phyloP scores from a whole-genome alignment of 2,329 filamentous ascomycete genomes.

The Colletotrichum sp. region DNA sequence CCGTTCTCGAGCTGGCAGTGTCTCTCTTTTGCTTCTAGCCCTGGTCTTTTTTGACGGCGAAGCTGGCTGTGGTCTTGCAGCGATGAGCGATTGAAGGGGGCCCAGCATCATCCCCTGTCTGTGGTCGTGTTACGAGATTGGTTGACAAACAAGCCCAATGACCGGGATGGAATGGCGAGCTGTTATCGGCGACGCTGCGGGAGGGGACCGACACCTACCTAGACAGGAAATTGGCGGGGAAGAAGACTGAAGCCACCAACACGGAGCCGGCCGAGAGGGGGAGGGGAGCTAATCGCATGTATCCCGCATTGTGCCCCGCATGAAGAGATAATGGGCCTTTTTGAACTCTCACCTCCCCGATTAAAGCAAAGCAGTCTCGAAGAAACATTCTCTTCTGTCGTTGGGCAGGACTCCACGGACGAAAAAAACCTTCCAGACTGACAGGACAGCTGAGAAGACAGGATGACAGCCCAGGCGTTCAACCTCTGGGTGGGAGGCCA shows the following conservation, averaged over 20 bases:
- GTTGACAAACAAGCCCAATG: not conserved
- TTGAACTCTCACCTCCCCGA: not conserved
- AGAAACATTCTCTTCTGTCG: not conserved
- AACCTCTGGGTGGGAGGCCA: conserved; percentile 30
- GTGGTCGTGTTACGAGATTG: conserved; percentile 17
- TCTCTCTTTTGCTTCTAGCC: not conserved
- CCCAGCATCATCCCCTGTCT: not conserved
- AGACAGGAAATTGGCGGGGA: conserved; percentile 4
- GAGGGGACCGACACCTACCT: not conserved
- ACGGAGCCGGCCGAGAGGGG: conserved; percentile 12
- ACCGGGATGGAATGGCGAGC: not conserved
- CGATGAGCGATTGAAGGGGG: not conserved
- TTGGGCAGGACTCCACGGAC: not conserved
- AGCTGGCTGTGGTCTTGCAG: not conserved
- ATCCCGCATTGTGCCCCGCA: conserved; percentile 13
- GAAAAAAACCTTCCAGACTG: not conserved
- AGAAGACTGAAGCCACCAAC: not conserved
- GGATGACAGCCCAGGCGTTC: conserved; percentile 17
- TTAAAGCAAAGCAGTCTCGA: not conserved
- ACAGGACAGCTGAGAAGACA: conserved; percentile 12
- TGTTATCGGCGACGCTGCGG: conserved; percentile 10
- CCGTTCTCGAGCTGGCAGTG: not conserved
- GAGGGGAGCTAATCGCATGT: not conserved
- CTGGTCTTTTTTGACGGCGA: not conserved
- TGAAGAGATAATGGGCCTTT: not conserved